These are phyloP conservation scores for Trapa incisa DNA, from an alignment of 345 rosid genomes.

Conservation along the genomic window DNA sequence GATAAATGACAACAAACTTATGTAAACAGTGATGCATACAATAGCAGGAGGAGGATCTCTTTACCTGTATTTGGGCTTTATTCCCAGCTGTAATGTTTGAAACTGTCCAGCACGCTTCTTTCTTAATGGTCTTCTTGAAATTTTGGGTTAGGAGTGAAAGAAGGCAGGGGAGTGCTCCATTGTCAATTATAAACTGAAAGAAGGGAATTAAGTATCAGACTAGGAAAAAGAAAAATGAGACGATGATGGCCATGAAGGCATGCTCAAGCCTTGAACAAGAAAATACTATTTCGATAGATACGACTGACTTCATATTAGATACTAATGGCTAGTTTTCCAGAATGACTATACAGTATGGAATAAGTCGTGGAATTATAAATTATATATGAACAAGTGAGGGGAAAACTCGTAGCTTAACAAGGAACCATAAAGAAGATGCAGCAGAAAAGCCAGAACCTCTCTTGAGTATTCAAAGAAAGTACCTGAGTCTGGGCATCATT, in stretches of 20 bases:
- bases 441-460: not conserved
- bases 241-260: too few species aligned
- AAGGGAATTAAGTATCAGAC: not conserved
- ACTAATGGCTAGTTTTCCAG: too few species aligned
- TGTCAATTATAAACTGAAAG: slow-evolving; percentile 62
- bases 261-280: not conserved
- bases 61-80: slow-evolving; percentile 68
- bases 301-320: too few species aligned
- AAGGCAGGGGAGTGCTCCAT: slow-evolving; percentile 56
- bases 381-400: too few species aligned
- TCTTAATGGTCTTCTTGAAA: slow-evolving; percentile 77
- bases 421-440: not conserved
- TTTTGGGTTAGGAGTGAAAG: slow-evolving; percentile 51
- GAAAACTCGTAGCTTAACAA: not conserved
- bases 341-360: too few species aligned
- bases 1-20: not conserved
- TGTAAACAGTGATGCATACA: not conserved
- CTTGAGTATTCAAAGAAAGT: slow-evolving; percentile 4
- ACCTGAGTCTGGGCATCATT: slow-evolving; percentile 92
- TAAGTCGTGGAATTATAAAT: too few species aligned
- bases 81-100: slow-evolving; percentile 87
- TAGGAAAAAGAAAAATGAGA: not conserved
- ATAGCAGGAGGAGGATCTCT: not conserved
- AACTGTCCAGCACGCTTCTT: slow-evolving; percentile 91
- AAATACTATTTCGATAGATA: too few species aligned